Evolutionary conservation across 768 basidiomycete species (phyloP).

Genomic region (Scleroderma citrinum): DNA sequence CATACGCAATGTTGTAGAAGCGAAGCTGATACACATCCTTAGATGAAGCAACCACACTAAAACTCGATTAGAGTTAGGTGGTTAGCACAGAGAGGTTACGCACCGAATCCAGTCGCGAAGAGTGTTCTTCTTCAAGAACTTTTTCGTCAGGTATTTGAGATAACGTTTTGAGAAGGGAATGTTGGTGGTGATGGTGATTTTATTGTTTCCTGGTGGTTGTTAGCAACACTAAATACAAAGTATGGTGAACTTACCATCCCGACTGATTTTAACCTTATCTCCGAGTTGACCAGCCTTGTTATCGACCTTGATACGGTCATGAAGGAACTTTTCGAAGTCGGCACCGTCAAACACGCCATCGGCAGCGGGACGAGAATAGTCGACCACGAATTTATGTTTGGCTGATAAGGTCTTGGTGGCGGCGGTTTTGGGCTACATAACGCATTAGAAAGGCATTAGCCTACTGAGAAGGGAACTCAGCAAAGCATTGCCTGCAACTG

Average conservation of each 20-base stretch:
- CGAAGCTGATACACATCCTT: conserved; percentile 93
- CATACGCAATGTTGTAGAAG: conserved; percentile 91
- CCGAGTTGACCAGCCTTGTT: conserved; percentile 90
- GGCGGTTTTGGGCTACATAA: conserved; percentile 52
- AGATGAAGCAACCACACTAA: conserved; percentile 82
- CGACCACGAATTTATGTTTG: conserved; percentile 78
- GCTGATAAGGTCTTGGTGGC: conserved; percentile 44
- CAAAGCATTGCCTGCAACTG: conserved; percentile 74
- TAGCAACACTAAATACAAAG: conserved; percentile 1
- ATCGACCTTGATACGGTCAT: conserved; percentile 91
- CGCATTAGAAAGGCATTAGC: conserved; percentile 47
- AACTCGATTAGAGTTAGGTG: conserved; percentile 4
- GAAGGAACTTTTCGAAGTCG: conserved; percentile 81
- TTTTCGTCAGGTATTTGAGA: conserved; percentile 98
- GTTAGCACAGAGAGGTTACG: conserved; percentile 12
- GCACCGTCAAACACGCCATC: conserved; percentile 58
- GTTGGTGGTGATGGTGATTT: conserved; percentile 78
- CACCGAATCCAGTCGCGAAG: conserved; percentile 96
- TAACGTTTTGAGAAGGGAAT: conserved; percentile 96
- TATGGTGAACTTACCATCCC: conserved; percentile 55
- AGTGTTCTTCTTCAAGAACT: conserved; percentile 96
- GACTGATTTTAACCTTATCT: conserved; percentile 79
- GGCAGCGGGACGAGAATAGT: conserved; percentile 77
- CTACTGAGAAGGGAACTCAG: conserved; percentile 92
- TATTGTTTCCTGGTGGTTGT: conserved; percentile 53